phyloP scores from a whole-genome alignment of 108 stramenopile genomes.

The Skeletonema marinoi region DNA sequence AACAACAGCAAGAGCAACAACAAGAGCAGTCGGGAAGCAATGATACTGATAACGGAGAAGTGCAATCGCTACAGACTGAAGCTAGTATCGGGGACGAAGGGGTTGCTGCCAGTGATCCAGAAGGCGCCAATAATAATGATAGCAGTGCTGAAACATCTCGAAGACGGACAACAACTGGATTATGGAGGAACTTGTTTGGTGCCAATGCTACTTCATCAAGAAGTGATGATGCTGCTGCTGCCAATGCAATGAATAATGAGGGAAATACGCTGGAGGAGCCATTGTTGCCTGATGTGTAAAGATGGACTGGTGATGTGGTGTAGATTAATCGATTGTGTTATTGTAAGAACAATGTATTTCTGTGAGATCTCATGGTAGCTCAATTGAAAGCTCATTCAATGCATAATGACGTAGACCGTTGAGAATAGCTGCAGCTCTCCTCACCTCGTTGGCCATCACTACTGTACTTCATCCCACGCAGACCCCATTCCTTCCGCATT shows the following conservation, averaged over 20 bases:
- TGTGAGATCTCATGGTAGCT: no score
- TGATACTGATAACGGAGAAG: not conserved
- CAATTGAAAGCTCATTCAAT: no score
- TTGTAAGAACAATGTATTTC: not conserved
- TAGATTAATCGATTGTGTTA: not conserved
- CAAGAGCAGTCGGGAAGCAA: not conserved
- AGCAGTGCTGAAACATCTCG: not conserved
- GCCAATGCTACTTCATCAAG: not conserved
- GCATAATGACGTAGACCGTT: no score
- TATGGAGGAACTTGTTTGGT: not conserved
- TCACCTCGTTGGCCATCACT: no score
- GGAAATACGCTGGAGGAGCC: not conserved
- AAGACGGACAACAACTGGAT: not conserved
- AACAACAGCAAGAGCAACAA: not conserved
- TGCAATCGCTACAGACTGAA: not conserved
- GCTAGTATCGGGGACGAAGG: not conserved
- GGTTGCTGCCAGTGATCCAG: not conserved
- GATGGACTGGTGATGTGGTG: not conserved
- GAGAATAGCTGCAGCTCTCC: no score
- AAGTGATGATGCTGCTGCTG: not conserved
- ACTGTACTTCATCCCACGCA: no score
- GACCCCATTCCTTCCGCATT: no score
- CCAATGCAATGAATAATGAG: constrained; percentile 2
- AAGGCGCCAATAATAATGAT: not conserved
- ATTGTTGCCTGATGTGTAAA: not conserved